Conservation (phyloP, 2,329 filamentous ascomycete species). For the Fusarium euwallaceae region DNA sequence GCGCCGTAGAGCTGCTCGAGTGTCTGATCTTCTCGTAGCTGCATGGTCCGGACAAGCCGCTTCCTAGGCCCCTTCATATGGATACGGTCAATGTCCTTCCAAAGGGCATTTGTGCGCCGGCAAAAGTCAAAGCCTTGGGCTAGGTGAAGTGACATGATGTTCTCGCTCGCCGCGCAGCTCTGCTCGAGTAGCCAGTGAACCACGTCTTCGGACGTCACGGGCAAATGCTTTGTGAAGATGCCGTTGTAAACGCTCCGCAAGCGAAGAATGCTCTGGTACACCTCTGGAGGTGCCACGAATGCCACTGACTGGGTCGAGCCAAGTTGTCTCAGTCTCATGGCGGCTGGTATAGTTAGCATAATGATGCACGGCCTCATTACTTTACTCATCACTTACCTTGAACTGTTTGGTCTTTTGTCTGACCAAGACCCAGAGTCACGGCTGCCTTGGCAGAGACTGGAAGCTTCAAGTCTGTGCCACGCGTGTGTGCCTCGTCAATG, state of each 20-base stretch:
- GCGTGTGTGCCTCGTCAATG: conserved; percentile 71
- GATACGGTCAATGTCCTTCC: conserved; percentile 58
- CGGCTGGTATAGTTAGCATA: conserved; percentile 58
- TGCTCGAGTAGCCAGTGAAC: conserved; percentile 74
- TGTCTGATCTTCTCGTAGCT: conserved; percentile 67
- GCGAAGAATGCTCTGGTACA: conserved; percentile 69
- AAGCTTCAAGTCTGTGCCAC: conserved; percentile 71
- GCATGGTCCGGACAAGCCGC: conserved; percentile 45
- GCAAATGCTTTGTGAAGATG: background rate
- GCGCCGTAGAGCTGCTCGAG: conserved; percentile 69
- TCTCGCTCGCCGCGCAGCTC: conserved; percentile 71
- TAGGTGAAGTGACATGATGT: conserved; percentile 69
- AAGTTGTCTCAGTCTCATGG: conserved; percentile 74
- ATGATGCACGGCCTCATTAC: fast-evolving
- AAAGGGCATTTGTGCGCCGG: conserved; percentile 63
- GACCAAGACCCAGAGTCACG: conserved; percentile 67
- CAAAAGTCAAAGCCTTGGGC: conserved; percentile 74
- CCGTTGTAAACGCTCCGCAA: conserved; percentile 51
- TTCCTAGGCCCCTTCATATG: conserved; percentile 49
- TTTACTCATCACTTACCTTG: conserved; percentile 63
- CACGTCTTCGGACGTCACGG: conserved; percentile 34
- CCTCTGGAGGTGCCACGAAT: conserved; percentile 71
- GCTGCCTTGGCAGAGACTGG: conserved; percentile 62
- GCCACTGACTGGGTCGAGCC: conserved; percentile 66
- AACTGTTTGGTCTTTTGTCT: conserved; percentile 72